Base-by-base conservation (phyloP, 495 filamentous ascomycete genomes). In the Annulohypoxylon bovei region DNA sequence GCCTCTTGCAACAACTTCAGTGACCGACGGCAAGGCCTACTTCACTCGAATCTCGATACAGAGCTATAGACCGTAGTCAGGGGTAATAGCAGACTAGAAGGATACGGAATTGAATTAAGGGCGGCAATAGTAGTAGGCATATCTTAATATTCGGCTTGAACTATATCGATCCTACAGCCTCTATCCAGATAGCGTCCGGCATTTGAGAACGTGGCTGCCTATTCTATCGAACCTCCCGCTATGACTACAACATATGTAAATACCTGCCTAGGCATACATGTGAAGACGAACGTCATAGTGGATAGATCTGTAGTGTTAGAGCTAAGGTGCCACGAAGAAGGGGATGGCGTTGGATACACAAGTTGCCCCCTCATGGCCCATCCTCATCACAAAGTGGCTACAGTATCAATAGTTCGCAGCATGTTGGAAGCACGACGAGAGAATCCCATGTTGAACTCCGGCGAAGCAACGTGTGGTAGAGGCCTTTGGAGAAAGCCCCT, bases 81-180 rank as follows among this genome's bases (percentile, higher is more conserved):
- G 28, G 46, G 23, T 47, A 25, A 33, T 53, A 20, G 14, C 16
- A 32, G 49, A 7, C n/a, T 53, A 33, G 14, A 6, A 33, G n/a
- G 5, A 2, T n/a, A 33, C 11, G 2, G n/a, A 23, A 28, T 7
- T 23, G 20, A 47, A 28, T 25, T n/a, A 53, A 33, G 23, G 27
- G 9, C 28, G 9, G 8, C 5, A 25, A 32, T 33, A 27, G 35
- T 55, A 16, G 8, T 27, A 30, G 42, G 27, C 7, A 32, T 46
- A 18, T 14, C 35, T 50, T 65, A 18, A 30, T 28, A 23, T 52
- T 63, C 25, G 12, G 39, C 44, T 40, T 33, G 25, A 60, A 67
- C 64, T 44, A 52, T 50, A 68, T 68, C 64, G 64, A 67, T 67
- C 65, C 64, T 58, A 59, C 64, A 54, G 69, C 39, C 47, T 25